phyloP scores from a whole-genome alignment of 768 basidiomycete genomes.

The Phallus indusiatus region DNA sequence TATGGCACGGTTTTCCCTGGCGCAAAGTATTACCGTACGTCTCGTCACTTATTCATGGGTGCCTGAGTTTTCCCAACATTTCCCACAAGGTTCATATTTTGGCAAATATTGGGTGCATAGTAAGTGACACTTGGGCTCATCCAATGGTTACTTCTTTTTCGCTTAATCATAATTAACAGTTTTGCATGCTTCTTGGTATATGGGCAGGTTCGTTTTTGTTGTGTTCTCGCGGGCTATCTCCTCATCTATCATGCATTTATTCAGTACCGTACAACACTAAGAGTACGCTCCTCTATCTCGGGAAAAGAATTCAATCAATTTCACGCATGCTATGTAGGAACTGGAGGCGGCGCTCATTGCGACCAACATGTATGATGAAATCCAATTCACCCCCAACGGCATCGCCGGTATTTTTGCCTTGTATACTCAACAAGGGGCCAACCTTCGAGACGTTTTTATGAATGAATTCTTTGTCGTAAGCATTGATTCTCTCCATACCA shows the following conservation, averaged over 20 bases:
- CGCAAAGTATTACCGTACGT: conserved; percentile 16
- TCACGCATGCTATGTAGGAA: conserved; percentile 1
- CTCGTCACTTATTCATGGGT: background rate
- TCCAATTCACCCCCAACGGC: conserved; percentile 28
- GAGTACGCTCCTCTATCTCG: background rate
- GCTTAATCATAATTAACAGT: background rate
- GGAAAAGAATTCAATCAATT: background rate
- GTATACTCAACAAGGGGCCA: conserved; percentile 35
- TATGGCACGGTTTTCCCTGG: conserved; percentile 19
- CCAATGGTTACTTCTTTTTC: background rate
- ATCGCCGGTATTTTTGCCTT: conserved; percentile 42
- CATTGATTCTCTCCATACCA: background rate
- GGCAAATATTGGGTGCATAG: conserved; percentile 7
- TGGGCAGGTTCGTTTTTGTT: conserved; percentile 1
- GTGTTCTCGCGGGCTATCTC: background rate
- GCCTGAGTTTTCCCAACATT: background rate
- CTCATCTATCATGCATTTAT: background rate
- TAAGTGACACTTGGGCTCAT: background rate
- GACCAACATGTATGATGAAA: conserved; percentile 19
- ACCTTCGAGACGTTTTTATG: conserved; percentile 37
- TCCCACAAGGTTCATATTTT: background rate
- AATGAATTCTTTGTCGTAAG: conserved; percentile 50
- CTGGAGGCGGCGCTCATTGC: conserved; percentile 23
- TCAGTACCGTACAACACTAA: conserved; percentile 5
- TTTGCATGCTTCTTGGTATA: conserved; percentile 7